Base-by-base conservation (phyloP, 2,329 filamentous ascomycete species). In the Zymoseptoria brevis region DNA sequence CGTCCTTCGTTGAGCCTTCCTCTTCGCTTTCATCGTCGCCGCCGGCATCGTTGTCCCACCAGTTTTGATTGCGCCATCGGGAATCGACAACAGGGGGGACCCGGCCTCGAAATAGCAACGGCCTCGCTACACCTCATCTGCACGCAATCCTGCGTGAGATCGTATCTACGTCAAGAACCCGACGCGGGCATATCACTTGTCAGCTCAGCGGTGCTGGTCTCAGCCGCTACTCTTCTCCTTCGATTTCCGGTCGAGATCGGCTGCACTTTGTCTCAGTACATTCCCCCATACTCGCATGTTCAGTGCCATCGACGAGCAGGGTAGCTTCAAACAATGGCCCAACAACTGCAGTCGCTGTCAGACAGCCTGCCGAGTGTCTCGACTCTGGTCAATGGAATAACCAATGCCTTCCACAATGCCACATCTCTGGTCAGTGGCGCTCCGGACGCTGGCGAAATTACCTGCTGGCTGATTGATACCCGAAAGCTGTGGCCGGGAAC, bases 401-500 rank as follows among this genome's bases (percentile, higher is more conserved):
- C 64, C 4, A 59, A 56, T 21, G 60, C 55, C 54, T 60, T 65
- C 29, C 58, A 63, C 52, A 54, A 56, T 19, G 53, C 59, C 57
- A 54, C 54, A 13, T 49, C 53, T 4, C 16, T 29, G n/a, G 22
- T 53, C 21, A n/a, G 35, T 45, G 53, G 55, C 24, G 60, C 60
- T 16, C 51, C 56, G 9, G 54, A 62, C 26, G 53, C 57, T 49
- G 66, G 67, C 57, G 67, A 68, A 24, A 62, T 79, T 55, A 76
- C 73, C 45, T 78, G 76, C 68, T 81, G 78, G 79, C 72, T 81
- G 24, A 71, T 81, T 21, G 79, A 81, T 62, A 80, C 78, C 13
- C 70, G 79, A 22, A 66, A 69, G 4, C 59, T 80, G 57, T 81
- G 79, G 79, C 73, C 73, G 0, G 78, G 78, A 19, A 67, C 73